phyloP scores from a whole-genome alignment of 2,329 filamentous ascomycete species.

The Pestalotiopsis sp. region DNA sequence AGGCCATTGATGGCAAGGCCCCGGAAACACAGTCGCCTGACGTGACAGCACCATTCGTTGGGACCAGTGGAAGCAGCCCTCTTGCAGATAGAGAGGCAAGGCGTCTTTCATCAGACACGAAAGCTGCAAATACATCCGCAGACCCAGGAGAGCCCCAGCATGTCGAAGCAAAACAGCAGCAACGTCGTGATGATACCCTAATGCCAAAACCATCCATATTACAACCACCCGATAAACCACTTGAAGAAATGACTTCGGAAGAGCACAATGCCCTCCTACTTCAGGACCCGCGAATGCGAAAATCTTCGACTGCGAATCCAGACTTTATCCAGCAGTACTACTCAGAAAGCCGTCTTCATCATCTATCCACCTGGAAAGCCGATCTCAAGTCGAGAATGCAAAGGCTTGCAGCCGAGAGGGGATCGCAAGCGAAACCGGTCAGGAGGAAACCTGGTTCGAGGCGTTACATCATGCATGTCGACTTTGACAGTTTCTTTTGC shows the following conservation, averaged over 20 bases:
- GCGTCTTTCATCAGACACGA: background rate
- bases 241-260: conserved; percentile 71
- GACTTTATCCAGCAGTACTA: conserved; percentile 95
- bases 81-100: background rate
- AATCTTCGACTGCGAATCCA: conserved; percentile 89
- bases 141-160: background rate
- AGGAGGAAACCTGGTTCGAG: conserved; percentile 65
- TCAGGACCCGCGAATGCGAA: conserved; percentile 81
- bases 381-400: conserved; percentile 90
- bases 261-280: conserved; percentile 88
- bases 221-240: conserved; percentile 17
- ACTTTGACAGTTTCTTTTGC: conserved; percentile 98
- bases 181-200: background rate
- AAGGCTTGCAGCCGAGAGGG: conserved; percentile 73
- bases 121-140: background rate
- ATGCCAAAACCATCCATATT: background rate
- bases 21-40: conserved; percentile 1
- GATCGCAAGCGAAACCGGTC: conserved; percentile 42
- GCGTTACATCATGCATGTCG: conserved; percentile 89
- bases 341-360: conserved; percentile 90
- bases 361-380: conserved; percentile 95
- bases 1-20: conserved; percentile 22
- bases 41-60: background rate
- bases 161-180: background rate
- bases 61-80: background rate